Conservation (phyloP, 1,284 basidiomycete genomes). For the Wolfiporia cocos region DNA sequence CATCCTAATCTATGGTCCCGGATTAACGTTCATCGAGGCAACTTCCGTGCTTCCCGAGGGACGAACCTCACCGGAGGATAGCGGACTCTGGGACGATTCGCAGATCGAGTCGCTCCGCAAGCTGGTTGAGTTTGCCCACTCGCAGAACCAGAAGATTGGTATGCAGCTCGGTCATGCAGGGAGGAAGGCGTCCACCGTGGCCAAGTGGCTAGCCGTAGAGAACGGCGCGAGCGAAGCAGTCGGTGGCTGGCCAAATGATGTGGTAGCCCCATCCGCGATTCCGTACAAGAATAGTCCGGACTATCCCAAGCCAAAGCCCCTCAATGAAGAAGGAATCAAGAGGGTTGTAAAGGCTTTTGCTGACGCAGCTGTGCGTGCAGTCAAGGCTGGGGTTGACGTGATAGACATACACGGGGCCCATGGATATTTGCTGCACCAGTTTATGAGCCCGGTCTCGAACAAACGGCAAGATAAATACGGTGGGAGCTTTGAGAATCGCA, state of each 20-base stretch:
- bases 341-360: constrained; percentile 40
- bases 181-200: constrained; percentile 59
- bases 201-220: constrained; percentile 47
- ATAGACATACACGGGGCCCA: constrained; percentile 30
- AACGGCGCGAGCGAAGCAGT: constrained; percentile 27
- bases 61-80: constrained; percentile 62
- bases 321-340: constrained; percentile 42
- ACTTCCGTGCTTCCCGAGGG: constrained; percentile 73
- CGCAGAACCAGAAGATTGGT: constrained; percentile 58
- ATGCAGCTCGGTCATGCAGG: constrained; percentile 79
- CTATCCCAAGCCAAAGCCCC: constrained; percentile 36
- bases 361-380: constrained; percentile 37
- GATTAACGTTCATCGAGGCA: constrained; percentile 57
- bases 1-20: constrained; percentile 39
- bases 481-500: constrained; percentile 48
- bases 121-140: constrained; percentile 63
- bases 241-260: constrained; percentile 59
- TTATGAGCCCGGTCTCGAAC: constrained; percentile 45
- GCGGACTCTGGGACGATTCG: constrained; percentile 45
- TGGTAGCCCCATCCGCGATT: constrained; percentile 4
- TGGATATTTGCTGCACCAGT: constrained; percentile 34
- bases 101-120: constrained; percentile 60
- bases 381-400: constrained; percentile 27
- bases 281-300: not conserved
- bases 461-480: constrained; percentile 53